Evolutionary conservation across 257 asterid genomes (phyloP).

Genomic region (Rhazya stricta): DNA sequence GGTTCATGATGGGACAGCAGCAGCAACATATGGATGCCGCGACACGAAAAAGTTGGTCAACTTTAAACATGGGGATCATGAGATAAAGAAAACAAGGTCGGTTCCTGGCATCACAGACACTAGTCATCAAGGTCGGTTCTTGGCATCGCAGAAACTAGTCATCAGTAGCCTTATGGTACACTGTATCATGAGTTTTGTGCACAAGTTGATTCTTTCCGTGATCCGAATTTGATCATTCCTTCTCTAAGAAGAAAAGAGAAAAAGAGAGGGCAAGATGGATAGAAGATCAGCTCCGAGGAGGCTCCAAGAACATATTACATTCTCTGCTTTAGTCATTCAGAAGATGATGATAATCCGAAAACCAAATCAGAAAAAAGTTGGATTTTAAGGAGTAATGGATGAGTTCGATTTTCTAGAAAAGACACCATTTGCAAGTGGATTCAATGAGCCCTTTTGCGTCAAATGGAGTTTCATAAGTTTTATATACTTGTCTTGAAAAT

Average conservation of each 20-base stretch:
- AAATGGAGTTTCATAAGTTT: neutral
- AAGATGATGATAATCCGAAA: neutral
- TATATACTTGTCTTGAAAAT: neutral
- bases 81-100: conserved; percentile 12
- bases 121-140: conserved; percentile 28
- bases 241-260: neutral
- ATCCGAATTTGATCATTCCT: neutral
- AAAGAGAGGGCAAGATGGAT: no score
- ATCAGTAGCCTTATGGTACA: neutral
- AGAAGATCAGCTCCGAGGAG: no score
- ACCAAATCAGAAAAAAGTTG: neutral
- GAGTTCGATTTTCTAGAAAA: neutral
- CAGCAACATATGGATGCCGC: conserved; percentile 9
- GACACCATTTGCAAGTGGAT: conserved; percentile 7
- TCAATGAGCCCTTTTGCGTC: neutral
- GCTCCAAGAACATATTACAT: conserved; percentile 10
- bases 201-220: neutral
- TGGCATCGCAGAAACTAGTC: conserved; percentile 21
- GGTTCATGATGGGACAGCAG: conserved; percentile 14
- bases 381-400: neutral
- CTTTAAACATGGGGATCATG: neutral
- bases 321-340: conserved; percentile 10
- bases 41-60: conserved; percentile 4
- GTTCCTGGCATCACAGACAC: conserved; percentile 24
- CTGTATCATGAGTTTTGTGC: neutral